Percentiles rank a stretch among this genome's conserved stretches.
Evolutionary conservation across 768 basidiomycete genomes (phyloP).

Genomic region (Cystofilobasidium capitatum): DNA sequence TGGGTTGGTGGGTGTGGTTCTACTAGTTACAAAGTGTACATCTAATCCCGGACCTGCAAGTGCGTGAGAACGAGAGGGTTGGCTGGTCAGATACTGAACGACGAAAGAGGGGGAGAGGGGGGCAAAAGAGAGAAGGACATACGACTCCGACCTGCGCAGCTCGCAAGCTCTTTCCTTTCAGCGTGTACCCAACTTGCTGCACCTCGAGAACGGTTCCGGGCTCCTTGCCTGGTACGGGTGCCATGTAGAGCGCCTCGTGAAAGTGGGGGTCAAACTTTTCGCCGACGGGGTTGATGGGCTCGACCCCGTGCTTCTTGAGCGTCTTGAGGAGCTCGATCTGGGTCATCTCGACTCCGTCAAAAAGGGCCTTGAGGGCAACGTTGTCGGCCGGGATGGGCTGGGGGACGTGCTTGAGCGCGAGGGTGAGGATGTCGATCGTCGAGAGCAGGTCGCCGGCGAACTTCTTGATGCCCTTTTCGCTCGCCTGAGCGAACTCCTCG

Average conservation of each 20-base stretch:
- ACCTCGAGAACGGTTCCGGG: constrained; percentile 84
- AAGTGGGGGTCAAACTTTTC: constrained; percentile 89
- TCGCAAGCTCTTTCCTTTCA: constrained; percentile 84
- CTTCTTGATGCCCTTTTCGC: constrained; percentile 82
- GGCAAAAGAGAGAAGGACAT: constrained; percentile 1
- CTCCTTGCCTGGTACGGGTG: constrained; percentile 60
- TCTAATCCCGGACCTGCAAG: constrained; percentile 4
- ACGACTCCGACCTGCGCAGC: constrained; percentile 96
- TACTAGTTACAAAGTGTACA: too few species aligned
- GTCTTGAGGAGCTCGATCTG: constrained; percentile 81
- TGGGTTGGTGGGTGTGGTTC: too few species aligned
- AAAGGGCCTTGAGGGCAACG: constrained; percentile 50
- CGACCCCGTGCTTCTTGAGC: constrained; percentile 82
- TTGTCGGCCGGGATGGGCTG: constrained; percentile 37
- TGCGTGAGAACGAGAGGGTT: background rate
- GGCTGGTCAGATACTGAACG: background rate
- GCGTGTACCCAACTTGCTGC: constrained; percentile 82
- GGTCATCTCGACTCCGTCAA: constrained; percentile 83
- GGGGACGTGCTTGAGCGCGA: constrained; percentile 65
- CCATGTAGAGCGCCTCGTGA: constrained; percentile 93
- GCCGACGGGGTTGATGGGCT: constrained; percentile 81
- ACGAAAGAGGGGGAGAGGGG: background rate
- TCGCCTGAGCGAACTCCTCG: constrained; percentile 72
- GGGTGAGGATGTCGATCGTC: constrained; percentile 76
- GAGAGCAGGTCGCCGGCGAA: constrained; percentile 70